Evolutionary conservation across 305 asterid genomes (phyloP).

Genomic region (Fraxinus paxiana): DNA sequence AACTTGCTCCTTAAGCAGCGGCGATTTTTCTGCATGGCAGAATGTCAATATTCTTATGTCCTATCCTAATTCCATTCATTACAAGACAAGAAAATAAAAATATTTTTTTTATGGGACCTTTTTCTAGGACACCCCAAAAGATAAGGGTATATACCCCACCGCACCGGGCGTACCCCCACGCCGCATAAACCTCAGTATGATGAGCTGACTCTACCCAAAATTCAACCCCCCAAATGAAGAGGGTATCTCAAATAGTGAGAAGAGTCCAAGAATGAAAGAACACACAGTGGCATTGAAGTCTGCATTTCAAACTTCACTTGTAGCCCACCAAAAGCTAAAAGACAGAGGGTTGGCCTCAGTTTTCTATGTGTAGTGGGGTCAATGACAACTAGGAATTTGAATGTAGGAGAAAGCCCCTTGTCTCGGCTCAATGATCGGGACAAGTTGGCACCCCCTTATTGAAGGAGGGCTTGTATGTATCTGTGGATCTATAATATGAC

Average conservation of each 20-base stretch:
- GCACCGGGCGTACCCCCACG: neutral
- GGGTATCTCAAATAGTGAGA: constrained; percentile 40
- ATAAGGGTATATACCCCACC: constrained; percentile 7
- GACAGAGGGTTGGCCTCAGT: constrained; percentile 44
- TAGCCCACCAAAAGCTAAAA: constrained; percentile 49
- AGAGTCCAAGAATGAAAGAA: constrained; percentile 44
- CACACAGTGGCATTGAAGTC: constrained; percentile 28
- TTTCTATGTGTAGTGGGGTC: constrained; percentile 35
- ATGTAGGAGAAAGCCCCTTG: too few species aligned
- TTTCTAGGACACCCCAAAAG: constrained; percentile 29
- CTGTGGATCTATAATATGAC: neutral
- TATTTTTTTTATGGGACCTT: constrained; percentile 24
- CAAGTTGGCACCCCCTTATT: too few species aligned
- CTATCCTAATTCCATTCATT: constrained; percentile 19
- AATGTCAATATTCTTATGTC: constrained; percentile 31
- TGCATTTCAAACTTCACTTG: constrained; percentile 41
- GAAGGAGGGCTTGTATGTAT: too few species aligned
- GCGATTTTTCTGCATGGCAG: constrained; percentile 14
- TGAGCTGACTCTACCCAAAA: constrained; percentile 30
- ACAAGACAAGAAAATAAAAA: constrained; percentile 18
- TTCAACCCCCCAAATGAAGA: constrained; percentile 11
- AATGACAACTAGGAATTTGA: neutral
- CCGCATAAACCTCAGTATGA: constrained; percentile 16
- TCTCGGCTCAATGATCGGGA: too few species aligned
- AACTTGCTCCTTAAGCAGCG: constrained; percentile 27